A percentile compares a stretch with the other conserved stretches of the same genome.
These are phyloP conservation scores for Geranium rotundifolium DNA, from an alignment of 345 rosid species.

Conservation along the genomic window DNA sequence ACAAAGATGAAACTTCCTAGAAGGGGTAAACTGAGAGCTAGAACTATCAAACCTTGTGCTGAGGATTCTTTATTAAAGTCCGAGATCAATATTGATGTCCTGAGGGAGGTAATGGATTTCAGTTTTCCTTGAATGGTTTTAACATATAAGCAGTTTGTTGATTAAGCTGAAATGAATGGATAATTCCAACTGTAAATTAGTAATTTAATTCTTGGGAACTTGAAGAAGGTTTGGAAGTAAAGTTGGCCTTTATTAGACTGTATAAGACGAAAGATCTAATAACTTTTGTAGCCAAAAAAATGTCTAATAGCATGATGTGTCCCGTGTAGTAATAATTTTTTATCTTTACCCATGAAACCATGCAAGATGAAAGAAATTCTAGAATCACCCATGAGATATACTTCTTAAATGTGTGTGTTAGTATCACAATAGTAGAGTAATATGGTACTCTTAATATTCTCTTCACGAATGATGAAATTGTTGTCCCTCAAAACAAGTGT, in stretches of 20 bases:
- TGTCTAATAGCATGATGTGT: too few relatives aligned
- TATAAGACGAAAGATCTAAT: too few relatives aligned
- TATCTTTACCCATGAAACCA: too few relatives aligned
- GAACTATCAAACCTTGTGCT: constrained; percentile 57
- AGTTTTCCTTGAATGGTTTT: not conserved
- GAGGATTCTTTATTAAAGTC: constrained; percentile 75
- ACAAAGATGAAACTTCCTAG: constrained; percentile 72
- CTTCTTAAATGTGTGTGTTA: too few relatives aligned
- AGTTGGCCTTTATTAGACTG: too few relatives aligned
- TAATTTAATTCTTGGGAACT: not conserved
- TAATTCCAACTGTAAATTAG: not conserved
- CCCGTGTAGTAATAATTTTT: too few relatives aligned
- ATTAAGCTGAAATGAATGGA: not conserved
- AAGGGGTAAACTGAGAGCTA: constrained; percentile 61
- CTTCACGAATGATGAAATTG: too few relatives aligned
- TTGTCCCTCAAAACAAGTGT: too few relatives aligned
- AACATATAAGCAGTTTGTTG: not conserved
- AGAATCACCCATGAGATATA: constrained; percentile 2
- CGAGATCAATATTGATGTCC: constrained; percentile 71
- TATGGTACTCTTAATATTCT: too few relatives aligned
- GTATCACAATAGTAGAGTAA: too few relatives aligned
- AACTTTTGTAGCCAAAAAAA: too few relatives aligned
- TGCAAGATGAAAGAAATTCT: not conserved
- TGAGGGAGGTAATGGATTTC: constrained; percentile 62
- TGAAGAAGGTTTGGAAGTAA: too few relatives aligned